These are phyloP conservation scores for Chernovozyma sophiae-reginae DNA, from an alignment of 1,139 yeast species.

Conservation along the genomic window DNA sequence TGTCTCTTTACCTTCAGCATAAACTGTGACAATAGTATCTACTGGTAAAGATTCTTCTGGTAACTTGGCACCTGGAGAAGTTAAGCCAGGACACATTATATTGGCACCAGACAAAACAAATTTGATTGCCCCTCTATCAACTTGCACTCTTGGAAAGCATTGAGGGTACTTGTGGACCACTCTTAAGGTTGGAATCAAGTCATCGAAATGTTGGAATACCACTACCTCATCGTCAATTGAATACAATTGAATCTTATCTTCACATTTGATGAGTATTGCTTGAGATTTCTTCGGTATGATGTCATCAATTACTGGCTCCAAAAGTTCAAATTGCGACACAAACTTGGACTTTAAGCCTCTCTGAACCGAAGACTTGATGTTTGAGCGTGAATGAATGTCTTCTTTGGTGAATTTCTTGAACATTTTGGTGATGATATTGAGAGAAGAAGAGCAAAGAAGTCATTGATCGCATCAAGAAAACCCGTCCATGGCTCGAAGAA, in stretches of 20 bases:
- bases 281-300: constrained; percentile 91
- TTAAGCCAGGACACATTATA: constrained; percentile 96
- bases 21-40: constrained; percentile 71
- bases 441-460: too few relatives aligned
- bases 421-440: constrained; percentile 29
- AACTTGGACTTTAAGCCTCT: constrained; percentile 75
- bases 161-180: constrained; percentile 80
- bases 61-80: constrained; percentile 81
- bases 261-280: constrained; percentile 77
- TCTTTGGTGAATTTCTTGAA: constrained; percentile 75
- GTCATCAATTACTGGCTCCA: constrained; percentile 74
- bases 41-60: constrained; percentile 67
- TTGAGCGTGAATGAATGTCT: constrained; percentile 85
- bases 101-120: constrained; percentile 93
- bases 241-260: constrained; percentile 80
- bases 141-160: constrained; percentile 81
- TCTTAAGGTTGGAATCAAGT: constrained; percentile 70
- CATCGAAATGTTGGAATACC: constrained; percentile 81
- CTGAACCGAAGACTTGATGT: constrained; percentile 89
- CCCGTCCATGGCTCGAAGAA: too few relatives aligned
- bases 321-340: constrained; percentile 63
- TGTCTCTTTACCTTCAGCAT: constrained; percentile 89
- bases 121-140: constrained; percentile 95
- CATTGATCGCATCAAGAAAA: too few relatives aligned
- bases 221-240: constrained; percentile 70